Base-by-base conservation (phyloP, 2,329 filamentous ascomycete genomes). In the Sporothrix inflata region DNA sequence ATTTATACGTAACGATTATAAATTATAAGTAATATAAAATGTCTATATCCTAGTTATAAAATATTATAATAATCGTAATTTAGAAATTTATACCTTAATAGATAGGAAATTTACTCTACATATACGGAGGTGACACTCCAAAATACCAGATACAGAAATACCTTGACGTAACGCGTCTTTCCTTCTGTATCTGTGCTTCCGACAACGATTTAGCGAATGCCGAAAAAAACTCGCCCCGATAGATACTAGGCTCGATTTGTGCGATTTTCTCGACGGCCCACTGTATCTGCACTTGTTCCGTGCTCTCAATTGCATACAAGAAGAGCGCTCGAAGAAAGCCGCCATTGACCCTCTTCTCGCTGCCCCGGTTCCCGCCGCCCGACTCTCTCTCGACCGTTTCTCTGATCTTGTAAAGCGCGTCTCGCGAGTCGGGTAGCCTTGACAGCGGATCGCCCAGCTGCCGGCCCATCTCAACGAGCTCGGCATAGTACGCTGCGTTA, bases 261-360 rank as follows among this genome's bases (percentile, higher is more conserved):
- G 47, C 47, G 9, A 69, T 51, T 11, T 21, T 53, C 7, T 42
- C n/a, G 30, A 69, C 49, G 9, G 66, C 66, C 66, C 66, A 69
- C n/a, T 55, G 66, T 2, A 21, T 55, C 19, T 69, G 66, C 47
- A 53, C 47, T 55, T 53, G 42, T n/a, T 69, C 66, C 11, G 47
- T 69, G 66, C 66, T 40, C n/a, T 69, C 66, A 55, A 69, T 69
- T 16, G 66, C 66, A 55, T 55, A 69, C 34, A 69, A 21, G 38
- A 69, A 69, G 30, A 69, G 66, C 14, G 66, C 49, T n/a, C 66
- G 47, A n/a, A 69, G 45, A 30, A 51, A 69, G n/a, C 66, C 66
- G 3, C 30, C 24, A 19, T 55, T 55, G 6, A 69, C 19, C 11
- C 6, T 40, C 21, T n/a, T 38, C 14, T 47, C 42, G 14, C 42